A percentile compares a stretch with the other conserved stretches of the same genome.
phyloP scores from a whole-genome alignment of 495 filamentous ascomycete species.

The Parachaetomium inaequale region DNA sequence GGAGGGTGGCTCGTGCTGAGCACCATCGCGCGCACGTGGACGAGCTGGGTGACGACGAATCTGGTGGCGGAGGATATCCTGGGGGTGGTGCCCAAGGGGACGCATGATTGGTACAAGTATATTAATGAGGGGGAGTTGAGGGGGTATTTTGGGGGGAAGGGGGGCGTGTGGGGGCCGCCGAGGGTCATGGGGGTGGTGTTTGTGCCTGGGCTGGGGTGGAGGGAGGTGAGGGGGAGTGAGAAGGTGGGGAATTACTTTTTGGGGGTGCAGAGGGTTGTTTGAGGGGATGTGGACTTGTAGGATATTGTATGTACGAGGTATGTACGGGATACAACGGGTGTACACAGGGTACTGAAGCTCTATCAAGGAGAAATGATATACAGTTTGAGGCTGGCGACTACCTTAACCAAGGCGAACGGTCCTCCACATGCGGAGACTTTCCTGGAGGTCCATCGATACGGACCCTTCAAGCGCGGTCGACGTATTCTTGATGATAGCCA shows the following conservation, averaged over 20 bases:
- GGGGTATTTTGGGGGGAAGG: conserved; percentile 50
- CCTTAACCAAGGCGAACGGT: conserved; percentile 54
- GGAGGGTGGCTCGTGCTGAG: conserved; percentile 90
- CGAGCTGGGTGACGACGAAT: conserved; percentile 87
- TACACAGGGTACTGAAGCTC: neutral
- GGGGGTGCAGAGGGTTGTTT: conserved; percentile 59
- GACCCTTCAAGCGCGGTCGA: conserved; percentile 48
- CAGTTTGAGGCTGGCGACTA: conserved; percentile 22
- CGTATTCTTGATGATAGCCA: conserved; percentile 50
- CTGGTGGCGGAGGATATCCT: conserved; percentile 86
- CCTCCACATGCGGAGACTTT: conserved; percentile 58
- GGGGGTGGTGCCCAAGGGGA: conserved; percentile 82
- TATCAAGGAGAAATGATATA: neutral
- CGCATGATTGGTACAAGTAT: conserved; percentile 95
- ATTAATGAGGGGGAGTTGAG: conserved; percentile 80
- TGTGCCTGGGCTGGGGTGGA: conserved; percentile 90
- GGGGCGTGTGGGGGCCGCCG: conserved; percentile 50
- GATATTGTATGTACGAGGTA: neutral
- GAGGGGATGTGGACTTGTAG: neutral
- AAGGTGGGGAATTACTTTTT: conserved; percentile 96
- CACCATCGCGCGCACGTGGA: conserved; percentile 85
- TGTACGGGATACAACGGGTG: neutral
- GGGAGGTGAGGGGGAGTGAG: conserved; percentile 75
- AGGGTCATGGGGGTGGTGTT: conserved; percentile 82
- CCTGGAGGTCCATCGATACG: conserved; percentile 57